phyloP scores from a whole-genome alignment of 768 basidiomycete species.

The Phallus indusiatus region DNA sequence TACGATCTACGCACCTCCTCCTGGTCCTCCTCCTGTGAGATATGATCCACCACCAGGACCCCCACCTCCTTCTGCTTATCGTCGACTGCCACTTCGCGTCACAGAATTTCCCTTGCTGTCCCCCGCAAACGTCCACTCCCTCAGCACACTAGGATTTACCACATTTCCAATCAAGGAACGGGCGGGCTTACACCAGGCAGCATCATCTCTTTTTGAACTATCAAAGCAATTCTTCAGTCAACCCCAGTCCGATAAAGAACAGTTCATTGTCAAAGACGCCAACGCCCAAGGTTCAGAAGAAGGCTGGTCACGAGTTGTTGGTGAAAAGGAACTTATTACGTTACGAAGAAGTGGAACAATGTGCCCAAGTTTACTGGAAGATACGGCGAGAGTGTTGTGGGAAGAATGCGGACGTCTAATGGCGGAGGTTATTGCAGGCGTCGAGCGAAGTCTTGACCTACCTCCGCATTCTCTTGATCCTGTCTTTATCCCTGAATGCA shows the following conservation, averaged over 20 bases:
- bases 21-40: neutral
- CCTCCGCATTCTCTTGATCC: neutral
- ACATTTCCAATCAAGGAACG: constrained; percentile 1
- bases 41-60: constrained; percentile 5
- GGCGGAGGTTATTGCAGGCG: constrained; percentile 8
- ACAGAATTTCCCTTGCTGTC: neutral
- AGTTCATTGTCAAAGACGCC: neutral
- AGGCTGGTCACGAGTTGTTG: constrained; percentile 11
- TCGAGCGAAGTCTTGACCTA: constrained; percentile 11
- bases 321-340: constrained; percentile 14
- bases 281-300: constrained; percentile 13
- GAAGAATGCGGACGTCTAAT: constrained; percentile 8
- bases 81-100: neutral
- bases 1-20: constrained; percentile 1
- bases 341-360: constrained; percentile 7
- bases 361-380: constrained; percentile 4
- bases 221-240: constrained; percentile 9
- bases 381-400: constrained; percentile 6
- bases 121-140: neutral
- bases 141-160: constrained; percentile 1
- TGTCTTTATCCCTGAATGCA: constrained; percentile 4
- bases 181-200: constrained; percentile 4
- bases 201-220: constrained; percentile 2
- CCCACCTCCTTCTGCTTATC: neutral
- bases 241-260: neutral